A percentile compares a stretch with the other conserved stretches of the same genome.
Evolutionary conservation across 225 moss, liverwort and hornwort genomes (phyloP).

Genomic region (Takakia lepidozioides): DNA sequence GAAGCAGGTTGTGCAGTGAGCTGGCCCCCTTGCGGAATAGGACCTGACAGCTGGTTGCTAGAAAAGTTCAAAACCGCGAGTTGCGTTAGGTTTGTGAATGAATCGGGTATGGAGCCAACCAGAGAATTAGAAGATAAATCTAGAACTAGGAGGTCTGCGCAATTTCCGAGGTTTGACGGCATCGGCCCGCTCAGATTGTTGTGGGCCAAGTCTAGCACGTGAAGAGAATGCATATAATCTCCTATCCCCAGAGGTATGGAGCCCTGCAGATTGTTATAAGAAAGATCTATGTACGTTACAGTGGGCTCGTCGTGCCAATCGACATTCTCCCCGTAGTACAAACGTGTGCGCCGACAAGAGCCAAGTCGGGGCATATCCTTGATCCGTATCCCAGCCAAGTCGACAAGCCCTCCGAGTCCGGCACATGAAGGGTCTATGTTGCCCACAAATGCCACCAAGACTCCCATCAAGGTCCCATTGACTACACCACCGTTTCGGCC

Average conservation of each 20-base stretch:
- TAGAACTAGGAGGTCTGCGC: not conserved
- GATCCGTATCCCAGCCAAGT: slow-evolving; percentile 1
- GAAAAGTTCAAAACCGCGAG: slow-evolving; percentile 4
- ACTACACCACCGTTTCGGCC: not conserved
- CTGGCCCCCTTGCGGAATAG: slow-evolving; percentile 9
- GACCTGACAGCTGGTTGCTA: slow-evolving; percentile 6
- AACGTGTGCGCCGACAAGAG: not conserved
- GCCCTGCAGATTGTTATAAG: not conserved
- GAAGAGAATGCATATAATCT: not conserved
- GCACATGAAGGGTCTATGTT: not conserved
- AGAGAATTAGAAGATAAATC: not conserved
- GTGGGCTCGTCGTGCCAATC: not conserved
- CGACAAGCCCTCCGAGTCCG: slow-evolving; percentile 2
- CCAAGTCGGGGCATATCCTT: not conserved
- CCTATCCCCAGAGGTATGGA: slow-evolving; percentile 1
- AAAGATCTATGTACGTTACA: slow-evolving; percentile 1
- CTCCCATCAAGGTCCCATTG: not conserved
- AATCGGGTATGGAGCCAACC: not conserved
- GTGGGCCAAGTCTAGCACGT: slow-evolving; percentile 5
- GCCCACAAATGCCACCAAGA: not conserved
- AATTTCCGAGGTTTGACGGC: not conserved
- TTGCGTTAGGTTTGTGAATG: not conserved
- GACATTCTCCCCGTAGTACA: not conserved
- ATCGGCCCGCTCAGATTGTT: not conserved
- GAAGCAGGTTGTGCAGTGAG: slow-evolving; percentile 1